Evolutionary conservation across 768 basidiomycete genomes (phyloP).

Genomic region (Boletus fagicola): DNA sequence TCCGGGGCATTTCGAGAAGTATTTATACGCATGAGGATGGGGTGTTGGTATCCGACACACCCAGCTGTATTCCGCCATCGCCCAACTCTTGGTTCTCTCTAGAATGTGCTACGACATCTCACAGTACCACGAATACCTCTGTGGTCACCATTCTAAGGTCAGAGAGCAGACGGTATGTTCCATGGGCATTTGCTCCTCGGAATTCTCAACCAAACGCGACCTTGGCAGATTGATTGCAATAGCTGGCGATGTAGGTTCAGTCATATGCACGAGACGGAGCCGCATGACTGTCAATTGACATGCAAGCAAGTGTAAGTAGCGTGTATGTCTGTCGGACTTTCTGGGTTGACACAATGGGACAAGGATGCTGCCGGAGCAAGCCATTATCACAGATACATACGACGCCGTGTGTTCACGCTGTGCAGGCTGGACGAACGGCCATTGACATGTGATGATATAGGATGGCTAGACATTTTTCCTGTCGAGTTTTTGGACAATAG

Average conservation of each 20-base stretch:
- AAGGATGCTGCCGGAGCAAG: conserved; percentile 32
- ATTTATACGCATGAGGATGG: conserved; percentile 20
- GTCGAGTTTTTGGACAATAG: not conserved
- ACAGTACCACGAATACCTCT: conserved; percentile 34
- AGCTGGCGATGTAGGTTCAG: conserved; percentile 40
- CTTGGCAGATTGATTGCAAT: conserved; percentile 50
- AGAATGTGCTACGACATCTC: conserved; percentile 37
- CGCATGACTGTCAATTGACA: conserved; percentile 38
- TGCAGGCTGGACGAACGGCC: conserved; percentile 24
- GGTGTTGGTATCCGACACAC: not conserved
- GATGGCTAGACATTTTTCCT: not conserved
- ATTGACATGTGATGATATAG: conserved; percentile 12
- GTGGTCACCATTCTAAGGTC: conserved; percentile 31
- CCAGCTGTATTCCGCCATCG: conserved; percentile 1
- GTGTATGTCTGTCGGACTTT: not conserved
- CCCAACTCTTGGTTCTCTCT: not conserved
- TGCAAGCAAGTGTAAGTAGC: conserved; percentile 40
- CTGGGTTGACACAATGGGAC: conserved; percentile 3
- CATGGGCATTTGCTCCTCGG: not conserved
- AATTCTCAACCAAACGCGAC: not conserved
- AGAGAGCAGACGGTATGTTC: conserved; percentile 36
- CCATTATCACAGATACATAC: conserved; percentile 24
- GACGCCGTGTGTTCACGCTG: conserved; percentile 18
- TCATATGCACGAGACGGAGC: conserved; percentile 26
- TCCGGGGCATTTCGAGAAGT: conserved; percentile 9